Percentiles rank a stretch among this genome's conserved stretches.
phyloP scores from a whole-genome alignment of 495 filamentous ascomycete species.

The Physcia stellaris region DNA sequence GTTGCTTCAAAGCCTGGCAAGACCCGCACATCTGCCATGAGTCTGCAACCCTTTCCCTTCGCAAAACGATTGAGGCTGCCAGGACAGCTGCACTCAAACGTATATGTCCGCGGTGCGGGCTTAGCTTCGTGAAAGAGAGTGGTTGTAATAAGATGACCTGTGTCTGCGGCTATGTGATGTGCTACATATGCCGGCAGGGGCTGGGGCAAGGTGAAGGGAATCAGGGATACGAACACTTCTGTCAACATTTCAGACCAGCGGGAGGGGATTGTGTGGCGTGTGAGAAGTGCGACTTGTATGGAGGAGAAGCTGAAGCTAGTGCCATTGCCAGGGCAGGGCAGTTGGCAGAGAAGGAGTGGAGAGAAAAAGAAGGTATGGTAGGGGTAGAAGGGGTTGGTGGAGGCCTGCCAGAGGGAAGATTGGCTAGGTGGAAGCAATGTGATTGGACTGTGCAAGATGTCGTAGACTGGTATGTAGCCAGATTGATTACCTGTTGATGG shows the following conservation, averaged over 20 bases:
- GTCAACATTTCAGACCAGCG: slow-evolving; percentile 78
- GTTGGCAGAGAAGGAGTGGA: slow-evolving; percentile 73
- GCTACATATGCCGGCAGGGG: slow-evolving; percentile 67
- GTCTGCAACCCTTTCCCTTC: slow-evolving; percentile 51
- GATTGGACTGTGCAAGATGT: slow-evolving; percentile 30
- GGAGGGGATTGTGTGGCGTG: slow-evolving; percentile 64
- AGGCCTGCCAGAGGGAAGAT: slow-evolving; percentile 2
- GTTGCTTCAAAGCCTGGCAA: slow-evolving; percentile 50
- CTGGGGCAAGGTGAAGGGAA: slow-evolving; percentile 30
- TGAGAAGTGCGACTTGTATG: slow-evolving; percentile 80
- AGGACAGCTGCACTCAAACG: slow-evolving; percentile 91
- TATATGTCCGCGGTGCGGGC: slow-evolving; percentile 79
- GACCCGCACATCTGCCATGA: slow-evolving; percentile 57
- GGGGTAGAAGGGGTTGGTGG: slow-evolving; percentile 8
- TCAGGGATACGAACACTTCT: slow-evolving; percentile 82
- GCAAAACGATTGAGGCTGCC: slow-evolving; percentile 77
- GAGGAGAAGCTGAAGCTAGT: slow-evolving; percentile 68
- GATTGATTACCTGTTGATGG: slow-evolving; percentile 11
- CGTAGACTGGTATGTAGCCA: slow-evolving; percentile 33
- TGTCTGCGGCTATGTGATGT: slow-evolving; percentile 96
- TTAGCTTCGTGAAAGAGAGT: slow-evolving; percentile 79
- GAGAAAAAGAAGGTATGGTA: slow-evolving; percentile 42
- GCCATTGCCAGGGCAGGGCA: slow-evolving; percentile 62
- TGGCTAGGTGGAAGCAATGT: slow-evolving; percentile 25
- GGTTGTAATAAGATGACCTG: slow-evolving; percentile 98